Percentiles rank a stretch among this genome's conserved stretches.
phyloP scores from a whole-genome alignment of 108 stramenopile species.

The Discostella pseudostelligera region DNA sequence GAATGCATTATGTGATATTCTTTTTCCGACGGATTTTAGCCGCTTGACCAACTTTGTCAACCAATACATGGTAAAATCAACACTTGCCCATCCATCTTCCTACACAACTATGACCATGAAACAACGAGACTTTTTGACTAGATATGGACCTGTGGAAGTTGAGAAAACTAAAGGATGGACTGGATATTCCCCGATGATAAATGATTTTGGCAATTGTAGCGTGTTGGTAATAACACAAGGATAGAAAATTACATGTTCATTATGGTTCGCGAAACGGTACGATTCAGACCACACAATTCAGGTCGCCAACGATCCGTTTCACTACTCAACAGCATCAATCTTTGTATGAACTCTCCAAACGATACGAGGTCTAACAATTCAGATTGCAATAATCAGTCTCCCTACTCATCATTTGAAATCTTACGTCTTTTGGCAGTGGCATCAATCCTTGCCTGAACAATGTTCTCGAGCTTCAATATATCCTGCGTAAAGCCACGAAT shows the following conservation, averaged over 20 bases:
- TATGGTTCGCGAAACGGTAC: not conserved
- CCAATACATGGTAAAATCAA: not conserved
- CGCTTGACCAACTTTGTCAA: constrained; percentile 44
- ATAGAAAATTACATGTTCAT: constrained; percentile 7
- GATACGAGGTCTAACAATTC: not conserved
- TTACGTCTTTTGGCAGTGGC: constrained; percentile 19
- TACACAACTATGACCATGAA: constrained; percentile 48
- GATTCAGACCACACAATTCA: not conserved
- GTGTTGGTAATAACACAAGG: constrained; percentile 55
- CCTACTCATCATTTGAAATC: not conserved
- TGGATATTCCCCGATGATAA: constrained; percentile 73
- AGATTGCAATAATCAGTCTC: not conserved
- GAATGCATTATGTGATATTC: constrained; percentile 62
- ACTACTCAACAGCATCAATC: no score
- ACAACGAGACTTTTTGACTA: constrained; percentile 68
- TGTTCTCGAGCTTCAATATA: constrained; percentile 91
- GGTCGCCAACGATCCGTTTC: not conserved
- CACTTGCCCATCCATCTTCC: not conserved
- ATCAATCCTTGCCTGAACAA: constrained; percentile 79
- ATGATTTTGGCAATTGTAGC: constrained; percentile 83
- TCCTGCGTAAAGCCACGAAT: constrained; percentile 94
- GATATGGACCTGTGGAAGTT: constrained; percentile 61
- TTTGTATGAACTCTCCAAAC: no score
- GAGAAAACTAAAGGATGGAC: constrained; percentile 75
- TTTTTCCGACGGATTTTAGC: constrained; percentile 80